Evolutionary conservation across 345 rosid species (phyloP).

Genomic region (Turritis glabra): DNA sequence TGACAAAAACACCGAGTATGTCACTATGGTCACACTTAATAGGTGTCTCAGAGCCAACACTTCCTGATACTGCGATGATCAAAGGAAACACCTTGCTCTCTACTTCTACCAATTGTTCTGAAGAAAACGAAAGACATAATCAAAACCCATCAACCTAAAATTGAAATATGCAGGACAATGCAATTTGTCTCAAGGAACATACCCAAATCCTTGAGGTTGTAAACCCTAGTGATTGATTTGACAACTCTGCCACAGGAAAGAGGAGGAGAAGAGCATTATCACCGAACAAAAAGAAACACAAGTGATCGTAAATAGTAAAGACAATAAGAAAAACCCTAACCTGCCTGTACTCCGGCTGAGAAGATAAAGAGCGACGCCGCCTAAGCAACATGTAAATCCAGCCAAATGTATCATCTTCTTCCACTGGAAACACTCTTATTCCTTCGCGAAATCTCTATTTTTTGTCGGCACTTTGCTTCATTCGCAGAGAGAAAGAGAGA

Average conservation of each 20-base stretch:
- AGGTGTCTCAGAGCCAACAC: constrained; percentile 84
- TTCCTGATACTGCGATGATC: constrained; percentile 72
- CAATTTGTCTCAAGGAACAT: background rate
- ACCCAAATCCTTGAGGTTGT: constrained; percentile 68
- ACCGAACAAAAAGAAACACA: background rate
- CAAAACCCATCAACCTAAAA: background rate
- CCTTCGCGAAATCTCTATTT: background rate
- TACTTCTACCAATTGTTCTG: constrained; percentile 63
- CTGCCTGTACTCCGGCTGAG: constrained; percentile 83
- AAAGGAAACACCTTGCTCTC: constrained; percentile 68
- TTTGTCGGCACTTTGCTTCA: background rate
- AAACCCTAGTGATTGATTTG: constrained; percentile 56
- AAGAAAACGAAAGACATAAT: constrained; percentile 1
- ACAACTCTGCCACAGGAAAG: constrained; percentile 56
- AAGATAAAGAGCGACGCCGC: constrained; percentile 73
- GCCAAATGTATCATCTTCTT: constrained; percentile 60
- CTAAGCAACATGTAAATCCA: constrained; percentile 70
- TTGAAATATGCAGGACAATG: background rate
- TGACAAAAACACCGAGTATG: constrained; percentile 57
- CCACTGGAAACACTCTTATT: background rate
- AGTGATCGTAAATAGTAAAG: background rate
- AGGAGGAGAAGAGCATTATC: background rate
- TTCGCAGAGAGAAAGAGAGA: background rate
- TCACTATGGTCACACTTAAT: constrained; percentile 67
- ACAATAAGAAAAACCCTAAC: constrained; percentile 38